Evolutionary conservation across 2,329 filamentous ascomycete genomes (phyloP), one percentile per base, ranked within the genome.

Genomic region (Fusarium tupiense): DNA sequence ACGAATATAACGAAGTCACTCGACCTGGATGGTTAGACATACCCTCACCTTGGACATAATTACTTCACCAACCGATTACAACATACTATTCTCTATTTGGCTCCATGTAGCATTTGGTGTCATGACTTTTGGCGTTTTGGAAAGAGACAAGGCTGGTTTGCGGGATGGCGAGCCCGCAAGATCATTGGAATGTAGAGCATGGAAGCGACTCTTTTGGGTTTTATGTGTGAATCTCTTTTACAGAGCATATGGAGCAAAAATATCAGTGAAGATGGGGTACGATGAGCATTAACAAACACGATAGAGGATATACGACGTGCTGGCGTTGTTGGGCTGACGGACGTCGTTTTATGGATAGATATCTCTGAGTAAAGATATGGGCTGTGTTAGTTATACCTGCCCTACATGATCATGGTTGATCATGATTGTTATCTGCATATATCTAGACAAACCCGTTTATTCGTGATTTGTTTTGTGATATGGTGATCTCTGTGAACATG

Each of bases 101-200:
- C 61, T 65, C 56, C 50, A 53, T 33, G 59, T 49, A 65, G 68
- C 73, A 67, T 69, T 72, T 64, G 71, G 65, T 59, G 33, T 64
- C 56, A 68, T 76, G 62, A 58, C 49, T 43, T 29, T 29, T 60
- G 76, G 76, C 74, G 76, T 76, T 77, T 77, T 58, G 72, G 74
- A 64, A 68, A 70, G 71, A 67, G 47, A 60, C 40, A 50, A 54
- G 46, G 57, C 46, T 62, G 47, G 50, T 71, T 68, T 46, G 69
- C 53, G 60, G 65, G 62, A 74, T 74, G 71, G 67, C 62, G 43
- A 72, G 40, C 43, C 54, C 29, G 46, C 67, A 44, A 62, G 49
- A 47, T 52, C 53, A 61, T 54, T 49, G 57, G 46, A 58, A 61
- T 69, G 71, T 71, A 72, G 63, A 57, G 58, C 67, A 74, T 67